Evolutionary conservation across 2,329 filamentous ascomycete species (phyloP).

Genomic region (Colletotrichum sp.): DNA sequence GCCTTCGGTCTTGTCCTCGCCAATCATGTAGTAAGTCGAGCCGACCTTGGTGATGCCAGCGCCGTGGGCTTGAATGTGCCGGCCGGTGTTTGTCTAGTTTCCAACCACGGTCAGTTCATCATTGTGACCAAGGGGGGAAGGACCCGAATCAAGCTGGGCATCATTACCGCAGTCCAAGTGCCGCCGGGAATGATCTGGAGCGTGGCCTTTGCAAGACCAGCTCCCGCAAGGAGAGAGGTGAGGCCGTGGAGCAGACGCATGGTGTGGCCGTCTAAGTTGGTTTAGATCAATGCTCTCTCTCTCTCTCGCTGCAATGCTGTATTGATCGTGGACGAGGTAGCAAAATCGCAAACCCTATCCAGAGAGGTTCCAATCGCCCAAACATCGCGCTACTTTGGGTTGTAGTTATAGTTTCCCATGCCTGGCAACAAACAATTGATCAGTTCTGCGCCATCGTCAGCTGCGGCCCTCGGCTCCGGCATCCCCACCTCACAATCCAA

Average conservation of each 20-base stretch:
- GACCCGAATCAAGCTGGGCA: background rate
- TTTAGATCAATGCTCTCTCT: background rate
- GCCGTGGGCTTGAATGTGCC: slow-evolving; percentile 71
- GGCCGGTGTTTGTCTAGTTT: slow-evolving; percentile 45
- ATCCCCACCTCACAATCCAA: slow-evolving; percentile 1
- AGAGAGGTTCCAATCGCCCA: background rate
- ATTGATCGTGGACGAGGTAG: background rate
- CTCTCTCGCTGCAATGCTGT: background rate
- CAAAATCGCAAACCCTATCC: background rate
- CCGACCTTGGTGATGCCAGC: slow-evolving; percentile 60
- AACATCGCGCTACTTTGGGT: background rate
- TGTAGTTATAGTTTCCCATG: background rate
- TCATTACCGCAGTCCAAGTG: slow-evolving; percentile 49
- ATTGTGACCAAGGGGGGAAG: background rate
- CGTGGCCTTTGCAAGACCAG: slow-evolving; percentile 11
- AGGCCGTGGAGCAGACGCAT: slow-evolving; percentile 11
- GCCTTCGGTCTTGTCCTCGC: slow-evolving; percentile 72
- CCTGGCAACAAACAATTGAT: background rate
- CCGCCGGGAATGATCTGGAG: slow-evolving; percentile 47
- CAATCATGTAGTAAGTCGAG: slow-evolving; percentile 69
- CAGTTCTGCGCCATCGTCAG: background rate
- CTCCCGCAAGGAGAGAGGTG: background rate
- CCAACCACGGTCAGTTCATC: background rate
- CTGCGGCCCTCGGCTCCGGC: background rate
- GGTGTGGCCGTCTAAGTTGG: background rate